Percentiles rank a stretch among this genome's conserved stretches.
phyloP scores from a whole-genome alignment of 1,139 yeast genomes.

The Diutina sp. region DNA sequence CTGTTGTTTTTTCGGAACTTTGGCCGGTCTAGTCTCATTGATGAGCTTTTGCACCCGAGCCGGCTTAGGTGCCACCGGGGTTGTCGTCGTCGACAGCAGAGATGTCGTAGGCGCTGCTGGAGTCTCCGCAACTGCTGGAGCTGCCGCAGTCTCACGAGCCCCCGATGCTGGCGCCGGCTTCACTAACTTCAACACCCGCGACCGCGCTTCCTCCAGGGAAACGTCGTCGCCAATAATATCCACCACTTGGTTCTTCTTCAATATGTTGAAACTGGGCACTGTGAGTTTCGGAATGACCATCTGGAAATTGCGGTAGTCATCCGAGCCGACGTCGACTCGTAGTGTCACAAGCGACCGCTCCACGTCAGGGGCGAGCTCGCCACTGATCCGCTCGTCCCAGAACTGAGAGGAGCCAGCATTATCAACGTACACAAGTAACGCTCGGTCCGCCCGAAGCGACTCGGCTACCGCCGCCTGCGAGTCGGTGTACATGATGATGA shows the following conservation, averaged over 20 bases:
- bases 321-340: not conserved
- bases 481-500: not conserved
- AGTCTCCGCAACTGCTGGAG: not conserved
- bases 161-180: not conserved
- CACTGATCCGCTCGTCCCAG: not conserved
- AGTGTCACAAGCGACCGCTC: not conserved
- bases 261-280: not conserved
- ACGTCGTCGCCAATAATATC: not conserved
- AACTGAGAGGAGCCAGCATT: not conserved
- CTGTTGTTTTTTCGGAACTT: not conserved
- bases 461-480: slow-evolving; percentile 1
- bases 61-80: not conserved
- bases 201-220: not conserved
- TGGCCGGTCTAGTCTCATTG: not conserved
- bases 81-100: not conserved
- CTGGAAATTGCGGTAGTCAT: not conserved
- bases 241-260: not conserved
- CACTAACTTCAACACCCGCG: not conserved
- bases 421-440: not conserved
- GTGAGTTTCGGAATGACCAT: not conserved
- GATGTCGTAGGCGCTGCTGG: not conserved
- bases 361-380: not conserved
- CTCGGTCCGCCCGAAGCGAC: not conserved
- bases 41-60: not conserved
- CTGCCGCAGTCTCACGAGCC: not conserved